These are phyloP conservation scores for Colletotrichum sp. DNA, from an alignment of 2,329 filamentous ascomycete genomes.

Conservation along the genomic window DNA sequence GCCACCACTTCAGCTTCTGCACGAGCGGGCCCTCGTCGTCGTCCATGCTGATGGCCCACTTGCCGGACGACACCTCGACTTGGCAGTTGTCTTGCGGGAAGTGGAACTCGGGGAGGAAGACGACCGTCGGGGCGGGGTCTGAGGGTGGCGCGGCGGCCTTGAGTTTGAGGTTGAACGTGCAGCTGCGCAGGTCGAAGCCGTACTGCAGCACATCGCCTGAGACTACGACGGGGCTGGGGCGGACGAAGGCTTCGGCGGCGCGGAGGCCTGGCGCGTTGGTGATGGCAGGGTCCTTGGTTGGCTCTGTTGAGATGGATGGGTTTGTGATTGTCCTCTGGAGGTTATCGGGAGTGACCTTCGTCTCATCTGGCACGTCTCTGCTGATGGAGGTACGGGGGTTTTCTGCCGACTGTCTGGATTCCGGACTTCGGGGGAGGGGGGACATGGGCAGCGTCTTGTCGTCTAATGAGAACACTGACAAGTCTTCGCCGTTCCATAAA, in stretches of 20 bases:
- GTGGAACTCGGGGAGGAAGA: conserved; percentile 91
- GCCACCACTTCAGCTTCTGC: conserved; percentile 91
- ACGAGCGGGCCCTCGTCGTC: conserved; percentile 72
- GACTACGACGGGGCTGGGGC: conserved; percentile 79
- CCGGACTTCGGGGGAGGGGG: conserved; percentile 47
- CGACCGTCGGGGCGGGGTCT: conserved; percentile 74
- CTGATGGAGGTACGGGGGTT: conserved; percentile 11
- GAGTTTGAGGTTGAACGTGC: conserved; percentile 77
- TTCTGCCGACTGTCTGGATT: conserved; percentile 30
- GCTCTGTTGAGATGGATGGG: conserved; percentile 67
- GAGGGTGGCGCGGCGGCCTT: conserved; percentile 55
- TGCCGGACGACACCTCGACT: conserved; percentile 82
- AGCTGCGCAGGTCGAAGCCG: conserved; percentile 83
- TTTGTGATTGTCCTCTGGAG: conserved; percentile 75
- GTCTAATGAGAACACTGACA: conserved; percentile 88
- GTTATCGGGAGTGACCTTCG: conserved; percentile 74
- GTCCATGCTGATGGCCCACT: conserved; percentile 83
- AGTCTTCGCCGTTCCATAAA: conserved; percentile 96
- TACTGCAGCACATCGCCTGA: conserved; percentile 74
- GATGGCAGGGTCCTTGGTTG: conserved; percentile 59
- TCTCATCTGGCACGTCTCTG: conserved; percentile 54
- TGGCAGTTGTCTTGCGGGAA: conserved; percentile 78
- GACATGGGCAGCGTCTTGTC: conserved; percentile 70
- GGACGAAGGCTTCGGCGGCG: conserved; percentile 90
- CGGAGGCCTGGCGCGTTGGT: conserved; percentile 77